These are phyloP conservation scores for Zygosaccharomyces pseudobailii DNA, from an alignment of 1,139 yeast genomes.

Conservation along the genomic window DNA sequence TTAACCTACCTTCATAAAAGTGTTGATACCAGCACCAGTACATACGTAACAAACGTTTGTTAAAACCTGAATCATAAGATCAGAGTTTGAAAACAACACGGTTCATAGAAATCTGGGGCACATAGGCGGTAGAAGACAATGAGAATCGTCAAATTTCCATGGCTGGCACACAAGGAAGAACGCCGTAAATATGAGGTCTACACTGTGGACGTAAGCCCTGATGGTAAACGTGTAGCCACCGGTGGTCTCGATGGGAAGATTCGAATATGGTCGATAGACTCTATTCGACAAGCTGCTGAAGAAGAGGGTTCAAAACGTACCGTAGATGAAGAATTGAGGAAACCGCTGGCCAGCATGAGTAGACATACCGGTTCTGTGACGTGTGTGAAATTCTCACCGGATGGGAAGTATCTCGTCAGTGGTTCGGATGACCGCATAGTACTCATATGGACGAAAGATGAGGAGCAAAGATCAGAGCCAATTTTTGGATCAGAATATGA, in stretches of 20 bases:
- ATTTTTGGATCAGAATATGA: slow-evolving; percentile 60
- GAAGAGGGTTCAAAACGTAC: slow-evolving; percentile 14
- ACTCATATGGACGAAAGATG: slow-evolving; percentile 90
- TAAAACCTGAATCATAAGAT: not conserved
- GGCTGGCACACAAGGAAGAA: slow-evolving; percentile 80
- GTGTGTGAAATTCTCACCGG: slow-evolving; percentile 85
- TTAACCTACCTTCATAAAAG: not conserved
- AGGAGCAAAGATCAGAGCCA: slow-evolving; percentile 58
- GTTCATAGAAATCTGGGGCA: not conserved
- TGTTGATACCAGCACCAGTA: slow-evolving; percentile 13
- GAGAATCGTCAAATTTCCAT: slow-evolving; percentile 78
- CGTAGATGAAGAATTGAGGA: slow-evolving; percentile 36
- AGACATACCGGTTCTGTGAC: slow-evolving; percentile 93
- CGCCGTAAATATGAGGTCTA: slow-evolving; percentile 78
- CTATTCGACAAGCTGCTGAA: slow-evolving; percentile 41
- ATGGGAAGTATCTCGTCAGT: slow-evolving; percentile 83
- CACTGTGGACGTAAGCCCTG: slow-evolving; percentile 73
- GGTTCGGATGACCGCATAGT: slow-evolving; percentile 94
- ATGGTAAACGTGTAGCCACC: slow-evolving; percentile 81
- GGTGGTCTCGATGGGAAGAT: slow-evolving; percentile 96
- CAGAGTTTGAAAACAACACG: not conserved
- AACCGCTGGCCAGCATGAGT: slow-evolving; percentile 75
- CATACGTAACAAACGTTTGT: not conserved
- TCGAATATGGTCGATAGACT: slow-evolving; percentile 78
- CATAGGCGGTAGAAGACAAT: slow-evolving; percentile 33